phyloP scores from a whole-genome alignment of 1,284 basidiomycete genomes.

The Amylostereum chailletii region DNA sequence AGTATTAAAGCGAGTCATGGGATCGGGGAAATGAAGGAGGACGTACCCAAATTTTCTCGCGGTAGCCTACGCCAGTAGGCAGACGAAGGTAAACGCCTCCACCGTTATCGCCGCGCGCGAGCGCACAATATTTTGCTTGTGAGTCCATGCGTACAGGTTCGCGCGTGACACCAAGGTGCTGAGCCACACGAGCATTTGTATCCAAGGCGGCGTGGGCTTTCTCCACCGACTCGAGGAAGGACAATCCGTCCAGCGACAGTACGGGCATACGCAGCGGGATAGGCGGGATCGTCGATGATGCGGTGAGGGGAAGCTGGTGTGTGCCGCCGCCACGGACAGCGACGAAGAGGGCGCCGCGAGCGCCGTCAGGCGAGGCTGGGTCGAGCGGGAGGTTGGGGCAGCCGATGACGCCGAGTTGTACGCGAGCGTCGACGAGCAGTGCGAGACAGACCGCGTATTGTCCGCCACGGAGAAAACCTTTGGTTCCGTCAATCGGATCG shows the following conservation, averaged over 20 bases:
- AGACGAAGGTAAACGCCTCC: slow-evolving; percentile 74
- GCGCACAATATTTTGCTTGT: slow-evolving; percentile 92
- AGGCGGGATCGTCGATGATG: slow-evolving; percentile 21
- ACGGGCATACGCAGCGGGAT: slow-evolving; percentile 40
- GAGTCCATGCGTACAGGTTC: slow-evolving; percentile 88
- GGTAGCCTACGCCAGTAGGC: slow-evolving; percentile 76
- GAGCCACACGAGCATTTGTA: slow-evolving; percentile 72
- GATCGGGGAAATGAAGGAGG: background rate
- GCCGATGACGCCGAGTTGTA: slow-evolving; percentile 87
- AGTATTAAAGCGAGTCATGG: slow-evolving; percentile 13
- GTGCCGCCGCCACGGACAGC: slow-evolving; percentile 79
- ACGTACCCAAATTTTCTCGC: slow-evolving; percentile 85
- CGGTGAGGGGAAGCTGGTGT: slow-evolving; percentile 47
- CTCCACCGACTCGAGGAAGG: slow-evolving; percentile 91
- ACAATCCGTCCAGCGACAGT: slow-evolving; percentile 39
- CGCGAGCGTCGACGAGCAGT: slow-evolving; percentile 77
- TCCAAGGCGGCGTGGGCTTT: slow-evolving; percentile 85
- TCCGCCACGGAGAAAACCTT: slow-evolving; percentile 92
- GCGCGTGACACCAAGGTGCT: slow-evolving; percentile 59
- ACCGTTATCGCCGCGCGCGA: slow-evolving; percentile 83
- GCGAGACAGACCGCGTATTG: slow-evolving; percentile 97
- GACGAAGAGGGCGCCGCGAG: slow-evolving; percentile 76
- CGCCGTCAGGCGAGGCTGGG: slow-evolving; percentile 45
- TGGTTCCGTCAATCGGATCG: slow-evolving; percentile 90
- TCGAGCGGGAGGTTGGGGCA: slow-evolving; percentile 87